Evolutionary conservation across 1,284 basidiomycete genomes (phyloP).

Genomic region (Trichosporon asahii): DNA sequence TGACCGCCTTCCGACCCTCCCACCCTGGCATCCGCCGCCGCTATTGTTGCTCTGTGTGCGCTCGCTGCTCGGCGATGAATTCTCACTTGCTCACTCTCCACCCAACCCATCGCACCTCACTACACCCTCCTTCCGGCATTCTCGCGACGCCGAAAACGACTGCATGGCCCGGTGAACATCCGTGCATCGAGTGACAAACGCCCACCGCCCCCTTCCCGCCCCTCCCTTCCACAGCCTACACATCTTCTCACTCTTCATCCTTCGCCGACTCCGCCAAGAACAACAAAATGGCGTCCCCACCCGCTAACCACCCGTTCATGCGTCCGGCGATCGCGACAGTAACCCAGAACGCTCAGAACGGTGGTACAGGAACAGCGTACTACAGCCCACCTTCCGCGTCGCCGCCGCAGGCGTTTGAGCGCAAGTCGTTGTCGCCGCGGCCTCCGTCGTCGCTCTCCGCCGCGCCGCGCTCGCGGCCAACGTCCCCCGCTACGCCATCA

Average conservation of each 20-base stretch:
- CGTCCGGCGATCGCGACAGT: slow-evolving; percentile 17
- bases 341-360: neutral
- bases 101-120: neutral
- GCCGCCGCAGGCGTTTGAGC: neutral
- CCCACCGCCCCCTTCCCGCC: neutral
- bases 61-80: neutral
- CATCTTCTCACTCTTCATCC: neutral
- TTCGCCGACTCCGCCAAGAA: neutral
- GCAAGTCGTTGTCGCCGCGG: slow-evolving; percentile 1
- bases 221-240: neutral
- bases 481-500: neutral
- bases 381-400: slow-evolving; percentile 12
- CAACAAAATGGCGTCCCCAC: slow-evolving; percentile 18
- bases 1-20: neutral
- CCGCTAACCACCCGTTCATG: slow-evolving; percentile 24
- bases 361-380: neutral
- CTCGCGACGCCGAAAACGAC: neutral
- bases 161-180: neutral
- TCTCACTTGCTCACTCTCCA: neutral
- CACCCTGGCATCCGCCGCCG: neutral
- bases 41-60: neutral
- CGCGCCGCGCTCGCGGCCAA: neutral
- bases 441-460: neutral
- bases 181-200: slow-evolving; percentile 1
- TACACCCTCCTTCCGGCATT: neutral